Base-by-base conservation (phyloP, 208 protist genomes). In the Porcisia hertigi region DNA sequence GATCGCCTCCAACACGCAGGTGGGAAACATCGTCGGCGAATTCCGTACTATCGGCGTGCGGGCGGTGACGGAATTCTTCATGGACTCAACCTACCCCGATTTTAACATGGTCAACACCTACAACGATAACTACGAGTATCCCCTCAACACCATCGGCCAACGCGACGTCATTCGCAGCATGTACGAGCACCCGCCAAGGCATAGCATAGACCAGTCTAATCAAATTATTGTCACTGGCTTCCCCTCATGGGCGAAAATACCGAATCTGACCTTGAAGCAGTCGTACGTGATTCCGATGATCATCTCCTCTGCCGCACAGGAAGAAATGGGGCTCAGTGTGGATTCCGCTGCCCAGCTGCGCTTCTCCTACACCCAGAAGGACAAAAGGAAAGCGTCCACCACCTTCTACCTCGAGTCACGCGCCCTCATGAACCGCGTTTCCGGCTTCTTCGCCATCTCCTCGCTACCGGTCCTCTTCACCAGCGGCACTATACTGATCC, bases 371-470 rank as follows among this genome's bases (percentile, higher is more conserved):
- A n/a, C 14, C 12, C 65, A 77, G 18, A 70, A 78, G 25, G 55
- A 52, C 43, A 66, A 5, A n/a, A 25, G 34, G 0, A 2, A 7
- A 9, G 54, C 12, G 71, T 39, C 25, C 39, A 90, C 91, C 25
- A 71, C 81, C 60, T 92, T 95, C 41, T 73, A 81, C 12, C 69
- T 89, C 5, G 88, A 96, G 69, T 54, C 86, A 39, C 86, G 92
- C 20, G 89, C 91, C 36, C 70, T 98, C 25, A 90, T 98, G 71
- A 82, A 88, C n/a, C 92, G 93, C 66, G 45, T 98, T 30, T 93
- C 94, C 18, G 92, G 94, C 55, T 98, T 97, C 81, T 82, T 95
- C 69, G 71, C 64, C 11, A 88, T 97, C 63, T 95, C 93, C 25
- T 88, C 88, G 11, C 83, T 93, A 41, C 79, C 79, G 5, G 14